Evolutionary conservation across 345 rosid genomes (phyloP).

Genomic region (Gossypium anomalum): DNA sequence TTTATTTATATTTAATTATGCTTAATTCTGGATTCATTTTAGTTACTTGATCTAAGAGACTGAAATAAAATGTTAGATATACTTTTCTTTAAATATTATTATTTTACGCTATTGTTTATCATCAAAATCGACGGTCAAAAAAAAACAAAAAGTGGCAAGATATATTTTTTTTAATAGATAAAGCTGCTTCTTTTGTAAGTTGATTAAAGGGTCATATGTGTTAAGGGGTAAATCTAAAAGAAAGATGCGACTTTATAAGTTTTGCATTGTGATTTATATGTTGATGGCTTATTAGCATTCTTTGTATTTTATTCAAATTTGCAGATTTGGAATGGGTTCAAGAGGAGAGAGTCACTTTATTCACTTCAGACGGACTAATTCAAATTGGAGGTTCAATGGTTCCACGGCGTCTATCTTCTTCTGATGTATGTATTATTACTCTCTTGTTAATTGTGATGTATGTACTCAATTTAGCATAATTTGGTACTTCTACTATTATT

Average conservation of each 20-base stretch:
- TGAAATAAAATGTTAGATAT: not conserved
- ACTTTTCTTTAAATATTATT: not conserved
- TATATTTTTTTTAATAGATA: not conserved
- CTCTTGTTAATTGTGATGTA: not conserved
- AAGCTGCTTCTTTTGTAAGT: not conserved
- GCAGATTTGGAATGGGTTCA: constrained; percentile 76
- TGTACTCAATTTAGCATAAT: too few relatives aligned
- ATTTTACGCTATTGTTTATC: not conserved
- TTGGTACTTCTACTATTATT: too few relatives aligned
- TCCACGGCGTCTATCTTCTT: constrained; percentile 54
- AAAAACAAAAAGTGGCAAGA: not conserved
- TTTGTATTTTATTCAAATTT: not conserved
- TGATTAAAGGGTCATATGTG: not conserved
- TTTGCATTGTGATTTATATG: constrained; percentile 3
- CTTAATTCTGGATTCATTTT: not conserved
- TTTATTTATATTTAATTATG: not conserved
- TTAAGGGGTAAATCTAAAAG: not conserved
- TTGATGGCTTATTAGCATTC: not conserved
- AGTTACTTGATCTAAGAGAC: not conserved
- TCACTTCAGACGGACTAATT: constrained; percentile 73
- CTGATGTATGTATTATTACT: constrained; percentile 41
- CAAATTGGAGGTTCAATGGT: constrained; percentile 83
- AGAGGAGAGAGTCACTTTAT: constrained; percentile 75
- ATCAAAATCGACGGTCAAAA: not conserved
- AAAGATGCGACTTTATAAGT: too few relatives aligned